Evolutionary conservation across 2,329 filamentous ascomycete species (phyloP).

Genomic region (Aspergillus sclerotialis): DNA sequence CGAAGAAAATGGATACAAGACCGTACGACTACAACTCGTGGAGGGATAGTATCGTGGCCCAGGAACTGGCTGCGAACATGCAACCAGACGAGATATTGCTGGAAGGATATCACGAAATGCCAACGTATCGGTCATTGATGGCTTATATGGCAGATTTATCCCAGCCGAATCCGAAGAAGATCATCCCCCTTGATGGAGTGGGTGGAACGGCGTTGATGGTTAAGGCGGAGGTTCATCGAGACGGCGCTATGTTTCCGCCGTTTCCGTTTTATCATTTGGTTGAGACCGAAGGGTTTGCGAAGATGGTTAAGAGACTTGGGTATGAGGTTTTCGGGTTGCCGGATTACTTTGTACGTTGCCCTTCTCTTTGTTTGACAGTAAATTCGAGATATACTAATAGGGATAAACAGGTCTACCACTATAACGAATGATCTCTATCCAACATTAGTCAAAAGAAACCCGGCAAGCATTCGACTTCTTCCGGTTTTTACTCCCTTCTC

Average conservation of each 20-base stretch:
- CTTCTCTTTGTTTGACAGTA: too few species aligned
- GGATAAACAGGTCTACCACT: constrained; percentile 67
- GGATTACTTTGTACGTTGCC: constrained; percentile 79
- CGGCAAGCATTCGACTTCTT: not conserved
- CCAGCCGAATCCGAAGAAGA: constrained; percentile 51
- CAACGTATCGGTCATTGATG: constrained; percentile 89
- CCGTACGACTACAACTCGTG: constrained; percentile 98
- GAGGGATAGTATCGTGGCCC: constrained; percentile 79
- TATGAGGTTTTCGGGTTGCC: constrained; percentile 84
- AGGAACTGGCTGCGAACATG: constrained; percentile 70
- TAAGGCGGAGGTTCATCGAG: constrained; percentile 92
- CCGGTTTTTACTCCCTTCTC: too few species aligned
- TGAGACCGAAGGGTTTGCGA: constrained; percentile 96
- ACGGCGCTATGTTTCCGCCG: constrained; percentile 96
- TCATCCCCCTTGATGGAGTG: constrained; percentile 81
- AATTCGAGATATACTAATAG: constrained; percentile 9
- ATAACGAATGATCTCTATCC: constrained; percentile 62
- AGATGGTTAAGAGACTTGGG: constrained; percentile 85
- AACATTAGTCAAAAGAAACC: not conserved
- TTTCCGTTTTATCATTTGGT: constrained; percentile 96
- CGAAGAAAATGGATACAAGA: constrained; percentile 64
- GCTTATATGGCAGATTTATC: constrained; percentile 61
- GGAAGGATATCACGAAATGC: constrained; percentile 88
- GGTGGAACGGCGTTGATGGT: constrained; percentile 89
- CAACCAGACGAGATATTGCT: constrained; percentile 84